Evolutionary conservation across 2,329 filamentous ascomycete species (phyloP), one percentile per base, ranked within the genome.

Genomic region (Talaromyces marneffei): DNA sequence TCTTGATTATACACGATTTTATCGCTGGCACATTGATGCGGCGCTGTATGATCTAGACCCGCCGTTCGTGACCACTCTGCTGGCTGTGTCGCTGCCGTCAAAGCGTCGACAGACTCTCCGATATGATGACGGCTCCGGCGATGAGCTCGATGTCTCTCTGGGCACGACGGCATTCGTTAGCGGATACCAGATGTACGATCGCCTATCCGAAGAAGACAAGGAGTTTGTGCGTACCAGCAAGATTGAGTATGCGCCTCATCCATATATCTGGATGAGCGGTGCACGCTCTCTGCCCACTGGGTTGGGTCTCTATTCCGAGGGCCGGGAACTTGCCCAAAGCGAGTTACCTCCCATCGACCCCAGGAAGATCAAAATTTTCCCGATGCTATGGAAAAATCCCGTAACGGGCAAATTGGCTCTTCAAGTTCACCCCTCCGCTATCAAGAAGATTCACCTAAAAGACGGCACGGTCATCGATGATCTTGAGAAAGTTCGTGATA

Each of bases 21-120:
- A 90, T 75, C 80, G 89, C 62, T 92, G 89, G 89, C 89, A 92
- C 72, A 91, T 92, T 59, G 89, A 92, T 68, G 89, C 89, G 3
- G 89, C 89, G 1, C 77, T 92, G 5, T 92, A 92, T 70, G 87
- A 84, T 18, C 81, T 91, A 6, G 84, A 89, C n/a, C 88, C 89
- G 2, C 88, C 89, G 1, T 81, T 86, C 27, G 89, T 87, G 3
- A 92, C 89, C 0, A 86, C 86, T 1, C 80, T 92, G 25, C 80
- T 92, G 61, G 89, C 89, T 0, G 88, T 91, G n/a, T 80, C 81
- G 40, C 88, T 92, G 0, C 89, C 89, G 0, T 79, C 81, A 20
- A 87, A 87, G 6, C 80, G 86, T 33, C 79, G 79, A 14, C 87
- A 91, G 71, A 88, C 80, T 1, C 79, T 90, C 25, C 82, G 87